These are phyloP conservation scores for Chlorociboria aeruginascens DNA, from an alignment of 495 filamentous ascomycete species.

Conservation along the genomic window DNA sequence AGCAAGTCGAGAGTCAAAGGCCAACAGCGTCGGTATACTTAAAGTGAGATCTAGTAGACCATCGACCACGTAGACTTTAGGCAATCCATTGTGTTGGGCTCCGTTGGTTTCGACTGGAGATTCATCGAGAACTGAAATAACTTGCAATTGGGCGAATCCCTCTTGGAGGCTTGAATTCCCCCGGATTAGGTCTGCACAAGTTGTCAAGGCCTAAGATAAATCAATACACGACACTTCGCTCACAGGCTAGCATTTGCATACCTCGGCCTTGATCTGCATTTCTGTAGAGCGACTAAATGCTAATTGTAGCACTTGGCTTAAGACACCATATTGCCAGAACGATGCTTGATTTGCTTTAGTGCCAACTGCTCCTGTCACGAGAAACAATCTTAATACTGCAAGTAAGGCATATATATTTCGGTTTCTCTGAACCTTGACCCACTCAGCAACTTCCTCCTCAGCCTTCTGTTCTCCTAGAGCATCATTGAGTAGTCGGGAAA, in stretches of 20 bases:
- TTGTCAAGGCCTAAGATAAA: constrained; percentile 51
- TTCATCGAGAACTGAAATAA: constrained; percentile 43
- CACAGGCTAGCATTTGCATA: constrained; percentile 23
- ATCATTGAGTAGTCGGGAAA: constrained; percentile 57
- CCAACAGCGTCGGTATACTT: constrained; percentile 47
- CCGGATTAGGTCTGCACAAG: constrained; percentile 80
- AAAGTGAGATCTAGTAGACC: constrained; percentile 80
- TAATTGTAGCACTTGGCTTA: constrained; percentile 68
- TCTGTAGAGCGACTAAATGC: constrained; percentile 70
- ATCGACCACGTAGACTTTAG: constrained; percentile 81
- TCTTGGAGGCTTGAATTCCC: constrained; percentile 74
- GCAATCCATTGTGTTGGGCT: constrained; percentile 37
- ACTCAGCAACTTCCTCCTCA: constrained; percentile 53
- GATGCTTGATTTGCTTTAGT: constrained; percentile 75
- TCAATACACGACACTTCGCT: not conserved
- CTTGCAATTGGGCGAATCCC: constrained; percentile 72
- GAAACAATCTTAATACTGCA: constrained; percentile 73
- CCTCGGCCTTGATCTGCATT: constrained; percentile 70
- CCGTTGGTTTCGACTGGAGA: constrained; percentile 24
- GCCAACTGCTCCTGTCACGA: constrained; percentile 65
- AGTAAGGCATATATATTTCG: constrained; percentile 88
- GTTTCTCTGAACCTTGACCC: constrained; percentile 66
- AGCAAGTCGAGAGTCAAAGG: constrained; percentile 71
- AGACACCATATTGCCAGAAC: constrained; percentile 73
- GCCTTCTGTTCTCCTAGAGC: constrained; percentile 43